Evolutionary conservation across 83 land plant species (phyloP), one percentile per base, ranked within the genome.

Genomic region (Isoetes engelmannii): DNA sequence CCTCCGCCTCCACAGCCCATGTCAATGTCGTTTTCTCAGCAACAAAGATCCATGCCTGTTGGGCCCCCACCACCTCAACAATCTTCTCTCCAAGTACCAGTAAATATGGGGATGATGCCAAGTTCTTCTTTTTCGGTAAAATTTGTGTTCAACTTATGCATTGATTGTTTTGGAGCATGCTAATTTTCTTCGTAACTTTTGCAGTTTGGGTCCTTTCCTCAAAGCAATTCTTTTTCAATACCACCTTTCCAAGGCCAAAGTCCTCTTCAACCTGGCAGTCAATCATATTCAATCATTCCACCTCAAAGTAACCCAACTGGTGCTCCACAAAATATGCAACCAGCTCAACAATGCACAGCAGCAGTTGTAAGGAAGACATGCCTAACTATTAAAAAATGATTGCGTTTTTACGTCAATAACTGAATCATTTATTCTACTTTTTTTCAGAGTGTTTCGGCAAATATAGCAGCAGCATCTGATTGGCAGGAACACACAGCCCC

Each of bases 401-500:
- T 49, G 61, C 8, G 21, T 45, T 62, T 46, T 74, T 5, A 5
- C 50, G 37, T 5, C 13, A 42, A 15, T 18, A 45, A 6, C 42
- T 21, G 4, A 28, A 20, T 46, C 44, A 67, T 28, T 41, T 64
- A 4, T 64, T 18, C 7, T 67, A 21, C 17, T 49, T 67, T 67
- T n/a, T 67, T 10, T 19, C 21, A 83, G 89, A 71, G 43, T 12
- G 13, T 65, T 44, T 70, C 47, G 21, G 45, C 81, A n/a, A 17
- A 55, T 59, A 37, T 46, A 4, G 76, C 74, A 59, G 62, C 76
- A 15, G 53, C 84, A 45, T 86, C 88, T 57, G 90, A 87, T 75
- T 89, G 94, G 94, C 85, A 81, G 67, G 94, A 89, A 69, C 91
- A 87, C 65, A 73, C 85, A 59, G 63, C 91, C 13, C 67, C 76